These are phyloP conservation scores for Xylaria sp. DNA, from an alignment of 495 filamentous ascomycete genomes.

Conservation along the genomic window DNA sequence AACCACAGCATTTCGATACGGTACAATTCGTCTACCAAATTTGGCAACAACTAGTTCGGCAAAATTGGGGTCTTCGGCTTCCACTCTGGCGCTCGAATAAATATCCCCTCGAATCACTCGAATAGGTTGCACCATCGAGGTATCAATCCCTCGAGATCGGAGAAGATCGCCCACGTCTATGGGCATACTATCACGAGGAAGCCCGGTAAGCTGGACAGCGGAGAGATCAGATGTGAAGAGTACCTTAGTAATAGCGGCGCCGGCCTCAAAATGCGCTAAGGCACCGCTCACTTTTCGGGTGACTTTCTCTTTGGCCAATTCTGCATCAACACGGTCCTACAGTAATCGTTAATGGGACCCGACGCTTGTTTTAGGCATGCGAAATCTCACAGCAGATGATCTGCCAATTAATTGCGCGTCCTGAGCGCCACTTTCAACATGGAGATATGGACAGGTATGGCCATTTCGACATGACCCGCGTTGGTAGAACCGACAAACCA, in stretches of 20 bases:
- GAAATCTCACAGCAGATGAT: neutral
- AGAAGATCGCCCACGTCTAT: slow-evolving; percentile 30
- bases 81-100: neutral
- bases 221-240: slow-evolving; percentile 41
- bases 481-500: slow-evolving; percentile 1
- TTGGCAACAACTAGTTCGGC: neutral
- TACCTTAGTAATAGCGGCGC: slow-evolving; percentile 34
- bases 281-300: slow-evolving; percentile 36
- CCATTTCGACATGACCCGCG: slow-evolving; percentile 5
- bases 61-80: slow-evolving; percentile 5
- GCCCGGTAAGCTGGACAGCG: slow-evolving; percentile 36
- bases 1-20: neutral
- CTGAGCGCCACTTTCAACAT: neutral
- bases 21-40: neutral
- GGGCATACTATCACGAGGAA: slow-evolving; percentile 33
- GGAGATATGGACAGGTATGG: neutral
- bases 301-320: neutral
- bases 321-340: neutral
- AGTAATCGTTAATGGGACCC: neutral
- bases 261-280: slow-evolving; percentile 39
- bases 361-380: neutral
- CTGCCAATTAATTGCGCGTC: neutral
- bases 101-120: neutral
- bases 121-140: neutral
- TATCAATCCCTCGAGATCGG: neutral